Percentiles rank a stretch among this genome's conserved stretches.
Evolutionary conservation across 163 green algal genomes (phyloP).

Genomic region (Scenedesmus sp.): DNA sequence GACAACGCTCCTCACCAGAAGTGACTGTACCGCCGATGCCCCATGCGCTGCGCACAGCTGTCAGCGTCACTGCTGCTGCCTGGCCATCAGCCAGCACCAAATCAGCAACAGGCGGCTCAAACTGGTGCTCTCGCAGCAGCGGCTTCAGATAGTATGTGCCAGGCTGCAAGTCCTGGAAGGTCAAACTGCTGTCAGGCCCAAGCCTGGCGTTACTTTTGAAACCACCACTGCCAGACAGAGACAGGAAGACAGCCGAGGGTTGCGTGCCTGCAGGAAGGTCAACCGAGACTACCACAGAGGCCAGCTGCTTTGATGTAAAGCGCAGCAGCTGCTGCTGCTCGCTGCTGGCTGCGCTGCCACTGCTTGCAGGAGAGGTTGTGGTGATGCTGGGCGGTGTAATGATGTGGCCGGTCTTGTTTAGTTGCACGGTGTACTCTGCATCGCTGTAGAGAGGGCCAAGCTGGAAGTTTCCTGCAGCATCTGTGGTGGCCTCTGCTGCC

Average conservation of each 20-base stretch:
- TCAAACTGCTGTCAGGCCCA: conserved; percentile 7
- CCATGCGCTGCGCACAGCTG: conserved; percentile 38
- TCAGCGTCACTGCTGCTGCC: conserved; percentile 7
- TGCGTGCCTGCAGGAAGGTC: conserved; percentile 1
- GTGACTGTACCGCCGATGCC: conserved; percentile 32
- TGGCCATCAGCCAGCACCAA: conserved; percentile 23
- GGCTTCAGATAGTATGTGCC: conserved; percentile 43
- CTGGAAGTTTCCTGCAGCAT: neutral
- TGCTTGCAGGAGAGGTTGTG: neutral
- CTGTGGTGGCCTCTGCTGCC: conserved; percentile 14
- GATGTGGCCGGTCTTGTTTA: conserved; percentile 24
- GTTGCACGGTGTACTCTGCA: neutral
- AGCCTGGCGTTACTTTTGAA: conserved; percentile 45
- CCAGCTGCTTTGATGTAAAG: conserved; percentile 23
- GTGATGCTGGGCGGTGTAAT: neutral
- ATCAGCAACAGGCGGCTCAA: conserved; percentile 41
- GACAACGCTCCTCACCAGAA: conserved; percentile 6
- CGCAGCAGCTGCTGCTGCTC: conserved; percentile 9
- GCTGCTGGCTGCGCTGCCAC: neutral
- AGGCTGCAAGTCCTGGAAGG: conserved; percentile 28
- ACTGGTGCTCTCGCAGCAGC: conserved; percentile 41
- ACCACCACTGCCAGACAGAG: conserved; percentile 30
- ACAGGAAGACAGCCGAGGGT: conserved; percentile 29
- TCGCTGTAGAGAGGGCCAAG: conserved; percentile 28
- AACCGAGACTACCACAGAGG: conserved; percentile 9